phyloP scores from a whole-genome alignment of 2,329 filamentous ascomycete genomes.

The Albifimbria verrucaria region DNA sequence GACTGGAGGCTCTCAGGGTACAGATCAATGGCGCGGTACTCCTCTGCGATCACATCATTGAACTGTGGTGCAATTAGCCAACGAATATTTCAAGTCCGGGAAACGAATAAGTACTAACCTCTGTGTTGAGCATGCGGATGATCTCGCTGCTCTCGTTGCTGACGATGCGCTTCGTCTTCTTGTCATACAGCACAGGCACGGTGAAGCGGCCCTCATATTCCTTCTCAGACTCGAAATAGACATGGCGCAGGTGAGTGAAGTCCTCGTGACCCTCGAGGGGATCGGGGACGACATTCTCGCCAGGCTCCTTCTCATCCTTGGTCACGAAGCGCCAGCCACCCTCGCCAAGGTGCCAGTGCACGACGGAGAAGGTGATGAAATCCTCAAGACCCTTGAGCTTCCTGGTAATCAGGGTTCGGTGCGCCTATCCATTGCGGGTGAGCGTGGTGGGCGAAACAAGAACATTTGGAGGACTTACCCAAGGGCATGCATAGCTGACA shows the following conservation, averaged over 20 bases:
- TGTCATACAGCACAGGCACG: conserved; percentile 83
- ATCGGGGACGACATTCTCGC: conserved; percentile 63
- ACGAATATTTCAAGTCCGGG: neutral
- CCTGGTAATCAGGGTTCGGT: conserved; percentile 80
- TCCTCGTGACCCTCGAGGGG: conserved; percentile 67
- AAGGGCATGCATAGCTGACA: conserved; percentile 90
- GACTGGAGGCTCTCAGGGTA: conserved; percentile 62
- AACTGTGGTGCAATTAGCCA: conserved; percentile 47
- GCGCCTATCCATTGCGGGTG: conserved; percentile 46
- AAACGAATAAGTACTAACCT: conserved; percentile 42
- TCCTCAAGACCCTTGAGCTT: conserved; percentile 91
- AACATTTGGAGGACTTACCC: conserved; percentile 45
- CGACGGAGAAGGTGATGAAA: conserved; percentile 73
- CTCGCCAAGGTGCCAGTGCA: conserved; percentile 83
- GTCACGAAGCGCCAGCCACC: conserved; percentile 80
- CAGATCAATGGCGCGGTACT: conserved; percentile 60
- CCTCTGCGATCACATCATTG: conserved; percentile 61
- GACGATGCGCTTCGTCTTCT: conserved; percentile 71
- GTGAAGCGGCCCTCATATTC: conserved; percentile 79
- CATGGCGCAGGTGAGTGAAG: conserved; percentile 67
- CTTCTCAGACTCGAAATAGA: conserved; percentile 74
- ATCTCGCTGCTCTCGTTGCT: conserved; percentile 94
- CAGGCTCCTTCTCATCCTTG: conserved; percentile 52
- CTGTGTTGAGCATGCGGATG: conserved; percentile 81
- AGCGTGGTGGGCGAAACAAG: neutral